Percentiles rank a stretch among this genome's conserved stretches.
Evolutionary conservation across 495 filamentous ascomycete genomes (phyloP).

Genomic region (Aspergillus cavernicola): DNA sequence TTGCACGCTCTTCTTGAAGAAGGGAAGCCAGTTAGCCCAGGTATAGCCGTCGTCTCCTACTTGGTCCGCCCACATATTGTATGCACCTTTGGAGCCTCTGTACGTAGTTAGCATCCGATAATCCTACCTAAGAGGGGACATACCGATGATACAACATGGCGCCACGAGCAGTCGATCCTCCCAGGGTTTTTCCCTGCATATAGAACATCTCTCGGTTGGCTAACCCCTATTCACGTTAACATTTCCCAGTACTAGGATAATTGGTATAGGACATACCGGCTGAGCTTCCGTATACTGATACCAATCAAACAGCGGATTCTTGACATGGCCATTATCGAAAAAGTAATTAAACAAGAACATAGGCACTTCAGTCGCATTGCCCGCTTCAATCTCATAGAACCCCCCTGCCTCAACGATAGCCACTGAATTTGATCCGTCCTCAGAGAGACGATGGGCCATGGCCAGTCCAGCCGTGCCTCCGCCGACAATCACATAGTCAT

Average conservation of each 20-base stretch:
- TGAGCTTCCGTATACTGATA: not conserved
- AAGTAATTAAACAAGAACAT: slow-evolving; percentile 1
- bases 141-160: not conserved
- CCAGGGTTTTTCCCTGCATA: not conserved
- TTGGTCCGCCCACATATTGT: slow-evolving; percentile 49
- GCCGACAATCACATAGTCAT: not conserved
- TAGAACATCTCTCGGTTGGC: not conserved
- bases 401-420: not conserved
- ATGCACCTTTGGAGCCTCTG: not conserved
- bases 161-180: not conserved
- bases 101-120: not conserved
- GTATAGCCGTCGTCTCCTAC: slow-evolving; percentile 54
- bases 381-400: not conserved
- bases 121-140: not conserved
- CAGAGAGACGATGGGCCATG: not conserved
- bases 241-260: not conserved
- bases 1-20: slow-evolving; percentile 49
- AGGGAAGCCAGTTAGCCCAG: slow-evolving; percentile 50
- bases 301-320: not conserved
- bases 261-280: not conserved
- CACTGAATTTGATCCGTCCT: not conserved
- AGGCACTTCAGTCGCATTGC: not conserved
- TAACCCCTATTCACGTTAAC: not conserved
- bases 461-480: not conserved
- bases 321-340: not conserved